Evolutionary conservation across 2,329 filamentous ascomycete genomes (phyloP), one percentile per base, ranked within the genome.

Genomic region (Colletotrichum neosansevieriae): DNA sequence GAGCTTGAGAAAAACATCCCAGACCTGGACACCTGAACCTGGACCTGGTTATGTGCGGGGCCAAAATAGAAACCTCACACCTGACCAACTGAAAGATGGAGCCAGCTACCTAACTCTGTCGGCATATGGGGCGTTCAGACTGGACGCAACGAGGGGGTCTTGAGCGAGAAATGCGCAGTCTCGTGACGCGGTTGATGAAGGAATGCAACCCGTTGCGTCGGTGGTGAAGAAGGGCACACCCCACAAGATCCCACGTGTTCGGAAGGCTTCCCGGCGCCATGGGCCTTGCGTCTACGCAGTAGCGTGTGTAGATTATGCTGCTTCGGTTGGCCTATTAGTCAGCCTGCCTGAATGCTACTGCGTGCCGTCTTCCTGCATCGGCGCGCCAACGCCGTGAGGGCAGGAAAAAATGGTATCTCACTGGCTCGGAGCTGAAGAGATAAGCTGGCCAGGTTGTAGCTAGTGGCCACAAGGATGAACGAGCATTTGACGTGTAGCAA

Each of bases 191-290:
- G 21, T 21, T 21, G 21, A 21, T 21, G 21, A 21, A 21, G 21
- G 21, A 21, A 4, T 21, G n/a, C n/a, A n/a, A n/a, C n/a, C n/a
- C 45, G 45, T 68, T 58, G 60, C 45, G 53, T 42, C 34, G 45
- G 12, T 40, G 53, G 65, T 67, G 38, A 59, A 59, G 60, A 32
- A 68, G 60, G 54, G 45, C 61, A 59, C 40, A 50, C 42, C 63
- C 60, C 65, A 36, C 65, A 65, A 58, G 45, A 56, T 68, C 54
- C 65, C 61, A 68, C 65, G 60, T 68, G 65, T 56, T 45, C 61
- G 61, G 65, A 59, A 68, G 54, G n/a, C 32, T 19, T 64, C 47
- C 65, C 60, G 60, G 65, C 51, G 53, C 32, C 47, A 51, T 63
- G 59, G 44, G 51, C 51, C 29, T 32, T 29, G 29, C 49, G 40